These are phyloP conservation scores for Hypholoma sublateritium DNA, from an alignment of 768 basidiomycete genomes.

Conservation along the genomic window DNA sequence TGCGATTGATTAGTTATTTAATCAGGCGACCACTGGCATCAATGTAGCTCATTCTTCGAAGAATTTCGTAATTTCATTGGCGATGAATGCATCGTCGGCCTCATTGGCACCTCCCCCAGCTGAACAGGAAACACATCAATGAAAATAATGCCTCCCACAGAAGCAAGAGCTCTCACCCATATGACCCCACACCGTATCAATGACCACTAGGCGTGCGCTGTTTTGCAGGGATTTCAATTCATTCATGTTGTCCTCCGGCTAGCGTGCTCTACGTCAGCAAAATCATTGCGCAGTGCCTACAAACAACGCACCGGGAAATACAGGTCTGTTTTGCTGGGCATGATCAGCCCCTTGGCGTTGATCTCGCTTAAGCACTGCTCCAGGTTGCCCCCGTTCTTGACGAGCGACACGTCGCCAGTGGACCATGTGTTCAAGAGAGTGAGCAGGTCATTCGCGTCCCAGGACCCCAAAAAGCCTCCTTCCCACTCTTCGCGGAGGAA, in stretches of 20 bases:
- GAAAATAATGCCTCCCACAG: neutral
- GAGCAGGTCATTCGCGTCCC: slow-evolving; percentile 59
- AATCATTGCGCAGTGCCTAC: neutral
- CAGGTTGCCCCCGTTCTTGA: slow-evolving; percentile 44
- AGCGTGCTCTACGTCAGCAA: neutral
- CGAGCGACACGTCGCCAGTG: slow-evolving; percentile 44
- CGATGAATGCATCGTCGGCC: slow-evolving; percentile 42
- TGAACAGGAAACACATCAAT: slow-evolving; percentile 14
- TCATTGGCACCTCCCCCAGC: slow-evolving; percentile 44
- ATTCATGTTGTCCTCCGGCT: slow-evolving; percentile 56
- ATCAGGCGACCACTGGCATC: no score
- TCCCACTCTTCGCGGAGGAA: slow-evolving; percentile 59
- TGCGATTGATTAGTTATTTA: no score
- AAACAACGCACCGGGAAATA: slow-evolving; percentile 47
- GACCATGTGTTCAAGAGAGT: slow-evolving; percentile 51
- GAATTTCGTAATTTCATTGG: slow-evolving; percentile 42
- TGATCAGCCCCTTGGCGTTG: slow-evolving; percentile 52
- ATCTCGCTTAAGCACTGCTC: slow-evolving; percentile 38
- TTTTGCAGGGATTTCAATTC: slow-evolving; percentile 44
- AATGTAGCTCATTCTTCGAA: slow-evolving; percentile 28
- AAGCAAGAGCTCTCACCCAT: slow-evolving; percentile 35
- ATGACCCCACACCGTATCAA: slow-evolving; percentile 59
- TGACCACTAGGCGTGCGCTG: slow-evolving; percentile 46
- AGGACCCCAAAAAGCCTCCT: slow-evolving; percentile 34
- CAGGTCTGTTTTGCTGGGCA: slow-evolving; percentile 60